Evolutionary conservation across 768 basidiomycete species (phyloP).

Genomic region (Hygrocybe coccinea): DNA sequence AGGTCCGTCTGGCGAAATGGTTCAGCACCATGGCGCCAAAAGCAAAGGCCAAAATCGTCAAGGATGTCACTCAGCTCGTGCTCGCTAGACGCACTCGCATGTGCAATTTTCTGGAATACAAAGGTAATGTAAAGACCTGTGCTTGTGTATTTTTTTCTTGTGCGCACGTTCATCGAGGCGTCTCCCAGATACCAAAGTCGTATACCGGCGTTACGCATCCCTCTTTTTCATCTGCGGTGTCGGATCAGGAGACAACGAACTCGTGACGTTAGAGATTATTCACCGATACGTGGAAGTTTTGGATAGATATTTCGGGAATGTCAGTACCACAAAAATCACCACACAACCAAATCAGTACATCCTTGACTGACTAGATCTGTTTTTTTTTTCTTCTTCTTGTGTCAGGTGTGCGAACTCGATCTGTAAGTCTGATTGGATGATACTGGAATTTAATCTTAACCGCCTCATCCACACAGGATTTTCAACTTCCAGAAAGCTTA

Average conservation of each 20-base stretch:
- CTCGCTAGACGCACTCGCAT: slow-evolving; percentile 81
- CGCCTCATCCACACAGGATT: slow-evolving; percentile 47
- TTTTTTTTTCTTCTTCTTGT: slow-evolving; percentile 16
- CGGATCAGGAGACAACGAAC: slow-evolving; percentile 80
- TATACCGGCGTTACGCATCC: slow-evolving; percentile 93
- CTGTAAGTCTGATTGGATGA: slow-evolving; percentile 46
- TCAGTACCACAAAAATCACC: slow-evolving; percentile 43
- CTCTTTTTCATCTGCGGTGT: slow-evolving; percentile 93
- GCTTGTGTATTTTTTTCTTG: background rate
- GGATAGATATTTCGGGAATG: slow-evolving; percentile 88
- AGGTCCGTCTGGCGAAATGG: slow-evolving; percentile 95
- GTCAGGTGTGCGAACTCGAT: slow-evolving; percentile 85
- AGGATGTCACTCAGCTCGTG: slow-evolving; percentile 92
- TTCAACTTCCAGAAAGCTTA: slow-evolving; percentile 99
- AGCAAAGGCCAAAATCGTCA: slow-evolving; percentile 84
- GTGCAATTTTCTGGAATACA: slow-evolving; percentile 97
- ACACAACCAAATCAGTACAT: background rate
- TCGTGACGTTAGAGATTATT: slow-evolving; percentile 86
- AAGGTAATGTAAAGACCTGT: slow-evolving; percentile 49
- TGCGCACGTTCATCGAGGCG: background rate
- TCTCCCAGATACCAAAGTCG: slow-evolving; percentile 52
- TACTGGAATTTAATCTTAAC: background rate
- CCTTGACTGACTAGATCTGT: slow-evolving; percentile 39
- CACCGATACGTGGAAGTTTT: slow-evolving; percentile 94
- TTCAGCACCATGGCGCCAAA: slow-evolving; percentile 80